Percentiles rank a stretch among this genome's conserved stretches.
Evolutionary conservation across 1,284 basidiomycete species (phyloP).

Genomic region (Phenoliferia sp.): DNA sequence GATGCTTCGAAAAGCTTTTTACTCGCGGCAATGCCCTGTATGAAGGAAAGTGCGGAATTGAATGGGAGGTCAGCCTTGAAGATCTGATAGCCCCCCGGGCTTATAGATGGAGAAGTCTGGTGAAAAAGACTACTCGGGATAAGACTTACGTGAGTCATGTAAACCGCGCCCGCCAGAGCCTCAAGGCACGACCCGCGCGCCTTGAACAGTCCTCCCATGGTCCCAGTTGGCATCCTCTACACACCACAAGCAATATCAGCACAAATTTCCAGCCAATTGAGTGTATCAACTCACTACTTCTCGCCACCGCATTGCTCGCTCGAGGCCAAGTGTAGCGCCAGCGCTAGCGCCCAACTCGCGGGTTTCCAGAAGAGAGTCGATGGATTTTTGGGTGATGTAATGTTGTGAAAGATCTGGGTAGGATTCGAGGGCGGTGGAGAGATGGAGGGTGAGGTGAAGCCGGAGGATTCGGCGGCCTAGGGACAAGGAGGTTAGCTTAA

Average conservation of each 20-base stretch:
- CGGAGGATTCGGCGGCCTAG: conserved; percentile 27
- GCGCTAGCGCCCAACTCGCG: conserved; percentile 25
- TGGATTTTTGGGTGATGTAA: conserved; percentile 11
- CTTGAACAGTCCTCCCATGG: conserved; percentile 27
- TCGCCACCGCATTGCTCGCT: conserved; percentile 23
- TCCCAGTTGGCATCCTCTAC: conserved; percentile 13
- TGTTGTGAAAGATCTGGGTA: background rate
- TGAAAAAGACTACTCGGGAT: background rate
- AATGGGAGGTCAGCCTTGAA: no score
- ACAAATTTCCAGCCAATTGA: background rate
- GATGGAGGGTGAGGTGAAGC: conserved; percentile 10
- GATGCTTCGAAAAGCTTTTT: background rate
- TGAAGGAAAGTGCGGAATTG: background rate
- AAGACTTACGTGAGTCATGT: background rate
- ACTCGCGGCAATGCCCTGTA: background rate
- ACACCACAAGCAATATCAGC: background rate
- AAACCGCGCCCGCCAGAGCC: conserved; percentile 22
- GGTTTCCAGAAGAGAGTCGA: conserved; percentile 23
- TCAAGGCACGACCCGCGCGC: conserved; percentile 25
- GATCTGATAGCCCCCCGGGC: no score
- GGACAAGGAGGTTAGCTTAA: background rate
- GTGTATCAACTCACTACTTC: conserved; percentile 6
- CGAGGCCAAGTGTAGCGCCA: conserved; percentile 18
- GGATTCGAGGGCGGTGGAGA: background rate
- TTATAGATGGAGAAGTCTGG: background rate